Evolutionary conservation across 2,329 filamentous ascomycete genomes (phyloP), one percentile per base, ranked within the genome.

Genomic region (Neopestalotiopsis clavispora): DNA sequence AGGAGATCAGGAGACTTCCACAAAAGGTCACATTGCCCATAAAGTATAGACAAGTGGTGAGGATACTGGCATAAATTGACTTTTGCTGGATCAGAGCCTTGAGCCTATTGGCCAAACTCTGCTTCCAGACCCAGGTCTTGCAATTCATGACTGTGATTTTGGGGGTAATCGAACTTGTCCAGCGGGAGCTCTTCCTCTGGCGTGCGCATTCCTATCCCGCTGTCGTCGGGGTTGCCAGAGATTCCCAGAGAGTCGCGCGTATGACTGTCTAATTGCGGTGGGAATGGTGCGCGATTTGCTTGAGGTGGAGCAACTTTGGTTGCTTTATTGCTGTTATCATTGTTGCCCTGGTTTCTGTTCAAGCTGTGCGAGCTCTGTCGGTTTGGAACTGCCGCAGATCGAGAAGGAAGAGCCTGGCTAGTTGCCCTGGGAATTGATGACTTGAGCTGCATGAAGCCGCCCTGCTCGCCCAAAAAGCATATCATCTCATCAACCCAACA

Each of bases 401-500:
- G 68, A 59, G 81, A 79, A n/a, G 77, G 70, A 23, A 69, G 71
- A 28, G 23, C 23, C 23, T 28, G 23, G 3, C 75, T 73, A 7
- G 76, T 74, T 13, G 75, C 71, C 7, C 76, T 75, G 12, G 79
- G 79, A 4, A 80, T 80, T 7, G 80, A 72, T 38, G 65, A 81
- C 72, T 83, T 87, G 69, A 86, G 86, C 72, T 86, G 85, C 84
- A 98, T 90, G 77, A 98, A 98, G 0, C 95, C 95, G 65, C 95
- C 95, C 74, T 95, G 91, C 75, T 97, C 94, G 0, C 94, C 94
- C 73, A 97, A 85, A 87, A 97, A 98, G 68, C 92, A 87, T 64
- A 94, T 90, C 93, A 97, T 97, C 82, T 98, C 95, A 76, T 98
- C 95, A 66, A 98, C 89, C 86, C 95, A 98, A 69, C 95, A 95